Evolutionary conservation across 2,329 filamentous ascomycete species (phyloP).

Genomic region (Pseudocercospora eumusae): DNA sequence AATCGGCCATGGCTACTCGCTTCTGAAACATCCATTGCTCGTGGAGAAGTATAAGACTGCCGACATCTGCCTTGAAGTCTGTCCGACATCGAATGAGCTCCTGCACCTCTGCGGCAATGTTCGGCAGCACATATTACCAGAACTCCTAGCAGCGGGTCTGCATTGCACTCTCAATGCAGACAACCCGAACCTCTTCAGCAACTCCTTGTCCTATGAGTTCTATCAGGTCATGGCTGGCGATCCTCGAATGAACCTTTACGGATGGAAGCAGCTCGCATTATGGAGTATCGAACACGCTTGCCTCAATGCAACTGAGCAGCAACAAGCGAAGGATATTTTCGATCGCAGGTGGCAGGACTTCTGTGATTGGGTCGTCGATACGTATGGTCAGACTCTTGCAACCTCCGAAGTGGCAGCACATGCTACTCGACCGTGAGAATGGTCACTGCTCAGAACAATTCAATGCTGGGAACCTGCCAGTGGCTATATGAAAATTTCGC

Average conservation of each 20-base stretch:
- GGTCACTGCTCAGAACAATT: not conserved
- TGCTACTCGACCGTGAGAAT: not conserved
- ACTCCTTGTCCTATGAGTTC: slow-evolving; percentile 72
- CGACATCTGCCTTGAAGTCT: slow-evolving; percentile 72
- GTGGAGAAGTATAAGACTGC: slow-evolving; percentile 64
- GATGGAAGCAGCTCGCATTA: slow-evolving; percentile 64
- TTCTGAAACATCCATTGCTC: slow-evolving; percentile 67
- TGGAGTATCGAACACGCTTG: slow-evolving; percentile 53
- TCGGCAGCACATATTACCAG: slow-evolving; percentile 67
- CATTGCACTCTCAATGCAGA: slow-evolving; percentile 75
- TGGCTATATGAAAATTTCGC: not conserved
- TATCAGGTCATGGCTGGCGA: slow-evolving; percentile 74
- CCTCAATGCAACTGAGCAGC: slow-evolving; percentile 44
- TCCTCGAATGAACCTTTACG: slow-evolving; percentile 65
- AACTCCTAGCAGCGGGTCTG: slow-evolving; percentile 69
- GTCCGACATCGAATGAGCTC: slow-evolving; percentile 76
- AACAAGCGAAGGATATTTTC: slow-evolving; percentile 51
- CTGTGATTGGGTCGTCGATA: slow-evolving; percentile 40
- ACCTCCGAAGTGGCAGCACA: not conserved
- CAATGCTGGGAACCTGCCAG: not conserved
- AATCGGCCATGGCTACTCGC: slow-evolving; percentile 72
- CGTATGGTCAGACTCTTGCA: not conserved
- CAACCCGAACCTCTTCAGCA: slow-evolving; percentile 74
- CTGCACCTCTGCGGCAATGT: slow-evolving; percentile 67
- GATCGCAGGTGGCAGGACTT: slow-evolving; percentile 60